Base-by-base conservation (phyloP, 768 basidiomycete genomes). In the Floccularia luteovirens region DNA sequence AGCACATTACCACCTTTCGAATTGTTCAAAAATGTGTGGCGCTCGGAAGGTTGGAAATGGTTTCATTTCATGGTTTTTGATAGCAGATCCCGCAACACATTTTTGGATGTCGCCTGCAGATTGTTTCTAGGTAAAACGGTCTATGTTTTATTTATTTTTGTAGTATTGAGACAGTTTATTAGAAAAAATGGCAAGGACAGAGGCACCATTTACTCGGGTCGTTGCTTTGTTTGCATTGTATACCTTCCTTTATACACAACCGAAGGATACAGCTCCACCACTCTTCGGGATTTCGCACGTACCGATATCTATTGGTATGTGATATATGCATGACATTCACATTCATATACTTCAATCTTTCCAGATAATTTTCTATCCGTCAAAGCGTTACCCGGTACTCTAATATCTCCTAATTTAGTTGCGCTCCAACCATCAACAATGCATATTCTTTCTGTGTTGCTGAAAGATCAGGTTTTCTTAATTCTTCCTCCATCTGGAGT, bases 11-110 rank as follows among this genome's bases (percentile, higher is more conserved):
- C 58, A 37, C 84, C 88, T 0, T 90, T 90, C 55, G 48, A 63
- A 2, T 62, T 79, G 14, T 91, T 90, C 74, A 89, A 84, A 58
- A 48, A 53, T 1, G 50, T 86, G 14, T 91, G 89, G 88, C 56
- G 53, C 8, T 60, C 62, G 4, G 69, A 73, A 44, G 82, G 83
- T 16, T 91, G 88, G 88, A 61, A 66, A 23, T 86, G 77, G 74
- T 57, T 87, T 31, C 85, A 89, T 52, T 72, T 90, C 62, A 79
- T 74, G 54, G 76, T 81, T 3, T 75, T 83, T 43, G 86, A 90
- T 49, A 59, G 67, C 31, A 70, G 82, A 36, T 64, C 81, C 16
- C 73, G 88, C 25, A 74, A 81, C 33, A 55, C 63, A 0, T 85
- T 87, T 56, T 57, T 90, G 21, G 64, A 64, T 24, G 67, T 76